Conservation (phyloP, 164 flowering plant species). For the Berberis vulgaris region DNA sequence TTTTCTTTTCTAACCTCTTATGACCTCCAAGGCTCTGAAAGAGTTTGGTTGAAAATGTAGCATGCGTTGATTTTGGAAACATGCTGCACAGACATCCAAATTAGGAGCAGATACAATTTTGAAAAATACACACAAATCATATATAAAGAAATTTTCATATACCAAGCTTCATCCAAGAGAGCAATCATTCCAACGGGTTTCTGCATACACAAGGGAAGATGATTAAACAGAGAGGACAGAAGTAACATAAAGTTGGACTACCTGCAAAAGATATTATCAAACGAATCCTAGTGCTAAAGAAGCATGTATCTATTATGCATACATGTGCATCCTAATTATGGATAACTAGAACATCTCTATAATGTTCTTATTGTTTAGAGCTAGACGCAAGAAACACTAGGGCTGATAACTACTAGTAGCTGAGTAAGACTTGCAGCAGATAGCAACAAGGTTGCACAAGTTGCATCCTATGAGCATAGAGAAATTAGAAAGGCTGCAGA, state of each 20-base stretch:
- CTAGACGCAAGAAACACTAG: too few species aligned
- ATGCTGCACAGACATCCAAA: constrained; percentile 59
- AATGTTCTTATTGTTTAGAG: too few species aligned
- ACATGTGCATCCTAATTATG: too few species aligned
- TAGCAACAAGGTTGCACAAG: too few species aligned
- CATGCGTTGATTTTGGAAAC: constrained; percentile 97
- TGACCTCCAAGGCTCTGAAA: constrained; percentile 66
- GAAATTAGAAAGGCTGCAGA: too few species aligned
- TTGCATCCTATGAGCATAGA: too few species aligned
- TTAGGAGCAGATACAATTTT: constrained; percentile 20
- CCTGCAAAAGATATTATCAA: too few species aligned
- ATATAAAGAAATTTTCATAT: not conserved
- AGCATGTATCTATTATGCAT: too few species aligned
- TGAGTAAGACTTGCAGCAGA: too few species aligned
- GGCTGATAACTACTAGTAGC: too few species aligned
- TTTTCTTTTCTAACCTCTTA: constrained; percentile 73
- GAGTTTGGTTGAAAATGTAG: constrained; percentile 76
- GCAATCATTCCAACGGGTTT: constrained; percentile 88
- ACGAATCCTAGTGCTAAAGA: too few species aligned
- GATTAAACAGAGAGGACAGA: not conserved
- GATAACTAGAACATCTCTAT: too few species aligned
- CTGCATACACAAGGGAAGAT: constrained; percentile 36
- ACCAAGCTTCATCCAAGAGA: constrained; percentile 85
- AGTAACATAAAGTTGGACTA: not conserved
- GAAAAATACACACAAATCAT: constrained; percentile 1